Evolutionary conservation across 441 rosid genomes (phyloP).

Genomic region (Dalechampia spathulata): DNA sequence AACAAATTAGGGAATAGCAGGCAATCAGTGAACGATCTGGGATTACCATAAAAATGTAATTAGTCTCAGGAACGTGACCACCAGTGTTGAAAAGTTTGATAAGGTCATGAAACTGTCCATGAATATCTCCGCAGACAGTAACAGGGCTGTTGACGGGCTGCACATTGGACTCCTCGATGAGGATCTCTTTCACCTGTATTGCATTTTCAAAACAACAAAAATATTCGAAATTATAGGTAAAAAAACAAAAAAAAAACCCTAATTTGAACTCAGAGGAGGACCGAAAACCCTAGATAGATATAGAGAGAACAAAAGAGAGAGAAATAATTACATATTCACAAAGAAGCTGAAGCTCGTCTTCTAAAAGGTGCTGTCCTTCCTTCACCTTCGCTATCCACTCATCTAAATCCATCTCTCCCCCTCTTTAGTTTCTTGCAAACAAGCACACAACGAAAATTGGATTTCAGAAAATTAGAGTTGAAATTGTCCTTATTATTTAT

Average conservation of each 20-base stretch:
- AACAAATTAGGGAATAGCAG: not conserved
- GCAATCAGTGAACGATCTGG: too few species aligned
- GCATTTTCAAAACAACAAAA: too few species aligned
- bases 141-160: constrained; percentile 99
- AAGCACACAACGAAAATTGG: not conserved
- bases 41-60: constrained; percentile 91
- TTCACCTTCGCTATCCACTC: constrained; percentile 94
- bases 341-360: constrained; percentile 97
- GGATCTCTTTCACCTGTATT: constrained; percentile 85
- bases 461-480: constrained; percentile 1
- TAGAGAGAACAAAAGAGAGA: not conserved
- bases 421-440: not conserved
- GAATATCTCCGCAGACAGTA: constrained; percentile 97
- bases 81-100: constrained; percentile 99
- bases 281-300: not conserved
- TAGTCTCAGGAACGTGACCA: constrained; percentile 98
- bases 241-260: too few species aligned
- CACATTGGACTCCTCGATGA: constrained; percentile 96
- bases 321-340: constrained; percentile 74
- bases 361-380: constrained; percentile 93
- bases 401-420: constrained; percentile 80
- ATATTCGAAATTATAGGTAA: too few species aligned
- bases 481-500: too few species aligned
- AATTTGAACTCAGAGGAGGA: too few species aligned
- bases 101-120: constrained; percentile 98